Conservation (phyloP, 2,329 filamentous ascomycete genomes). For the Aureobasidium lini region DNA sequence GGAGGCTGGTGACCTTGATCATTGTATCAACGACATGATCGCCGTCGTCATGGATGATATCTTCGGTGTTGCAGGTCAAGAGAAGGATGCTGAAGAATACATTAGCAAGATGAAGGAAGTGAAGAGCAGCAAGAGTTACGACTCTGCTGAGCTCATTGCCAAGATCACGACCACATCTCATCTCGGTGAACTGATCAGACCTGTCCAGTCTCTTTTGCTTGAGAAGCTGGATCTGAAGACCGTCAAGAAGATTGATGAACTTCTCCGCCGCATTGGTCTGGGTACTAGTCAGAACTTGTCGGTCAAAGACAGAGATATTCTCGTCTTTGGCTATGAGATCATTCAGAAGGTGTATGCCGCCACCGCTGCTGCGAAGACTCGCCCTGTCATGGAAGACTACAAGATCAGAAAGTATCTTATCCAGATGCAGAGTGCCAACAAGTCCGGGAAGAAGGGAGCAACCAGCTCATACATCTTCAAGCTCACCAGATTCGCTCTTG, state of each 20-base stretch:
- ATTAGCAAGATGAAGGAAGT: slow-evolving; percentile 94
- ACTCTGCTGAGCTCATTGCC: slow-evolving; percentile 90
- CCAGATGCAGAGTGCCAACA: slow-evolving; percentile 67
- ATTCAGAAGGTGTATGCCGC: slow-evolving; percentile 71
- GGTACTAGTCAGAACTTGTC: slow-evolving; percentile 77
- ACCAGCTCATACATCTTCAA: slow-evolving; percentile 81
- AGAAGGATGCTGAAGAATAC: slow-evolving; percentile 96
- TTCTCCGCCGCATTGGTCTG: slow-evolving; percentile 73
- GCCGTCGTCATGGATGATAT: slow-evolving; percentile 94
- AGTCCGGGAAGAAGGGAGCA: slow-evolving; percentile 60
- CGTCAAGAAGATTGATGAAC: slow-evolving; percentile 82
- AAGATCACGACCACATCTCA: slow-evolving; percentile 69
- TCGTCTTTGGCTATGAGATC: slow-evolving; percentile 94
- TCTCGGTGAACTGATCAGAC: slow-evolving; percentile 67
- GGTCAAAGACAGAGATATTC: slow-evolving; percentile 68
- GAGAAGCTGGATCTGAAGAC: slow-evolving; percentile 79
- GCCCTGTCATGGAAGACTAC: slow-evolving; percentile 46
- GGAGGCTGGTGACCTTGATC: slow-evolving; percentile 76
- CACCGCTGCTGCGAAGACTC: slow-evolving; percentile 29
- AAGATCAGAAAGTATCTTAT: slow-evolving; percentile 68
- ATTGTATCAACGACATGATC: slow-evolving; percentile 72
- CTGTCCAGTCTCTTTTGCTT: slow-evolving; percentile 68
- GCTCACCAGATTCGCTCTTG: slow-evolving; percentile 77
- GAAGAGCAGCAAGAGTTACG: slow-evolving; percentile 95
- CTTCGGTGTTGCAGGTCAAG: slow-evolving; percentile 83